These are phyloP conservation scores for Plasmodium chabaudi DNA, from an alignment of 169 alveolate genomes.

Conservation along the genomic window DNA sequence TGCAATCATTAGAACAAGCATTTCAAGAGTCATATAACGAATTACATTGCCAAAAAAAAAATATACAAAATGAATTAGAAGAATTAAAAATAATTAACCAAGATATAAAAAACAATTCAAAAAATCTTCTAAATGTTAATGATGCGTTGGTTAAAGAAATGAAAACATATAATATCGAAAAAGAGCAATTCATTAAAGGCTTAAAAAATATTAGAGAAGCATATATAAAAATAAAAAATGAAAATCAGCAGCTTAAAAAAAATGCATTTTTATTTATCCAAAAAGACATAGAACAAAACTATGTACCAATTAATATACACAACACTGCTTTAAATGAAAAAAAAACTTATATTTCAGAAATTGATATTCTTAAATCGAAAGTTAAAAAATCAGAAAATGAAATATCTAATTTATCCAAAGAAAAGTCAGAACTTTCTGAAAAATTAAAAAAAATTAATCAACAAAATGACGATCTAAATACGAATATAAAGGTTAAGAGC, in stretches of 20 bases:
- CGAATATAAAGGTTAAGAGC: conserved; percentile 47
- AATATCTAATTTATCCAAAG: conserved; percentile 14
- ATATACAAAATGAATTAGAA: conserved; percentile 16
- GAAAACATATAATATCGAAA: conserved; percentile 36
- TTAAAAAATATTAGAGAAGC: conserved; percentile 60
- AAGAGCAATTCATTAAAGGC: conserved; percentile 68
- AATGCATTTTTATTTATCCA: conserved; percentile 48
- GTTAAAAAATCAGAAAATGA: conserved; percentile 18
- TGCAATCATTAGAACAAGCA: conserved; percentile 44
- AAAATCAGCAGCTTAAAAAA: conserved; percentile 46
- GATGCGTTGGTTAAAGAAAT: conserved; percentile 47
- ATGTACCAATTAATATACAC: conserved; percentile 37
- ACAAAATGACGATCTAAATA: conserved; percentile 54
- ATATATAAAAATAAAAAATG: conserved; percentile 46
- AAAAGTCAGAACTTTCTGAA: conserved; percentile 16
- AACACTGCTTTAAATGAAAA: conserved; percentile 37
- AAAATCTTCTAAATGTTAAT: conserved; percentile 67
- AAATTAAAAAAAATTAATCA: conserved; percentile 1
- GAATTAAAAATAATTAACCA: conserved; percentile 43
- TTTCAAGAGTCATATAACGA: conserved; percentile 55
- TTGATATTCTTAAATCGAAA: conserved; percentile 30
- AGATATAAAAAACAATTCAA: conserved; percentile 54
- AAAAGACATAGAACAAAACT: conserved; percentile 64
- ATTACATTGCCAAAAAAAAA: conserved; percentile 40
- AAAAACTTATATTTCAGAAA: conserved; percentile 29